Conservation (phyloP, 2,329 filamentous ascomycete species). For the Fusarium xylarioides region DNA sequence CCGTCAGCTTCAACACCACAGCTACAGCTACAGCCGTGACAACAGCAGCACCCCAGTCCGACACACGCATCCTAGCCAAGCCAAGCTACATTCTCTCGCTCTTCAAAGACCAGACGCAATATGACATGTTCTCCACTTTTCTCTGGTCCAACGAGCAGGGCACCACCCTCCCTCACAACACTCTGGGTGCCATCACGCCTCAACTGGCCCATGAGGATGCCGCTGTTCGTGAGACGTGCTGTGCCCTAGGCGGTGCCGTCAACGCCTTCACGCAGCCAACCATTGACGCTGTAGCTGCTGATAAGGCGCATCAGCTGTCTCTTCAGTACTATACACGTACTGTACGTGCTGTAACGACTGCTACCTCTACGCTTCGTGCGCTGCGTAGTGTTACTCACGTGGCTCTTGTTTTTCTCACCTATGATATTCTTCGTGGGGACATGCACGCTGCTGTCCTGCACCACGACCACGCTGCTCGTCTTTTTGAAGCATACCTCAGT, state of each 20-base stretch:
- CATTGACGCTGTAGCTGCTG: constrained; percentile 7
- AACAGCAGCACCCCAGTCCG: not conserved
- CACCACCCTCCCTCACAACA: constrained; percentile 31
- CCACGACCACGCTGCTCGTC: constrained; percentile 29
- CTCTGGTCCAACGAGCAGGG: constrained; percentile 29
- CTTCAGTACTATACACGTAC: constrained; percentile 35
- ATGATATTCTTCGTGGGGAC: constrained; percentile 34
- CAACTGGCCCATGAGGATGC: constrained; percentile 31
- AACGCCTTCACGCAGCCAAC: constrained; percentile 21
- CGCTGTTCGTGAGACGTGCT: constrained; percentile 34
- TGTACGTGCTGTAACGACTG: constrained; percentile 12
- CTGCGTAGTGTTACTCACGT: constrained; percentile 29
- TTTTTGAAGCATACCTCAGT: constrained; percentile 32
- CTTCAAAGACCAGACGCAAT: constrained; percentile 36
- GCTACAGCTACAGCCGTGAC: not conserved
- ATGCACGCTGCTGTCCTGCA: constrained; percentile 27
- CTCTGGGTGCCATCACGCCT: constrained; percentile 29
- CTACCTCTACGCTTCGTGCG: not conserved
- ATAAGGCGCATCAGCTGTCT: constrained; percentile 15
- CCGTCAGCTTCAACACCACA: not conserved
- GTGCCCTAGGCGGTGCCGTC: constrained; percentile 30
- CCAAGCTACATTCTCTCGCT: constrained; percentile 24
- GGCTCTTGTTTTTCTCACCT: constrained; percentile 36
- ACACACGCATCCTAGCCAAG: constrained; percentile 24
- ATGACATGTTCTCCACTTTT: constrained; percentile 35